These are phyloP conservation scores for Colletotrichum siamense DNA, from an alignment of 2,329 filamentous ascomycete genomes.

Conservation along the genomic window DNA sequence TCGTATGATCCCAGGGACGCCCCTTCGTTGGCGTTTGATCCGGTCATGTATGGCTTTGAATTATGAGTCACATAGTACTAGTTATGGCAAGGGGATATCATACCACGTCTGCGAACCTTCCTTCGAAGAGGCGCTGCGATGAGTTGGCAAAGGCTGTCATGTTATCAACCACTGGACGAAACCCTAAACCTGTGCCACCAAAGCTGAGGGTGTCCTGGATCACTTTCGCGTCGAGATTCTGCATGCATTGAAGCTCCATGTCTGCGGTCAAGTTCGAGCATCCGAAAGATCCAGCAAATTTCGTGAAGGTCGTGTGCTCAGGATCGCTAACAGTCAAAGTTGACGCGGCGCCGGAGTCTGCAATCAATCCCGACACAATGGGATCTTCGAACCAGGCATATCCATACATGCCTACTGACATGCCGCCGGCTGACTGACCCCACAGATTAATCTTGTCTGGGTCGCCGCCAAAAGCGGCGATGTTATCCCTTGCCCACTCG, in stretches of 20 bases:
- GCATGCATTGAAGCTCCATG: not conserved
- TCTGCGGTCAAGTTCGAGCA: not conserved
- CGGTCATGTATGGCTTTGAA: not conserved
- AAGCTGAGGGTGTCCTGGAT: not conserved
- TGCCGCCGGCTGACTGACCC: slow-evolving; percentile 3
- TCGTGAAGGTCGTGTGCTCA: not conserved
- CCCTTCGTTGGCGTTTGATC: slow-evolving; percentile 7
- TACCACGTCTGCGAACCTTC: slow-evolving; percentile 4
- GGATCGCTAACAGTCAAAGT: not conserved
- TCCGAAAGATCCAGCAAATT: not conserved
- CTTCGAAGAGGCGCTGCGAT: not conserved
- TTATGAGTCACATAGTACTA: not conserved
- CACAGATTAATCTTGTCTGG: slow-evolving; percentile 24
- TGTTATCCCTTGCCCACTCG: slow-evolving; percentile 39
- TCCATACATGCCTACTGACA: slow-evolving; percentile 10
- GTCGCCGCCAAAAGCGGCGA: slow-evolving; percentile 37
- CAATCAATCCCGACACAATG: slow-evolving; percentile 2
- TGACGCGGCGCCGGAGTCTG: slow-evolving; percentile 4
- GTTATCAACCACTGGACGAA: not conserved
- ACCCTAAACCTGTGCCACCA: not conserved
- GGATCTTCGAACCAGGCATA: slow-evolving; percentile 7
- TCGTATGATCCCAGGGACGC: not conserved
- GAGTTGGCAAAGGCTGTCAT: slow-evolving; percentile 3
- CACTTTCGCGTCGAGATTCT: not conserved
- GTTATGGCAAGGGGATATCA: not conserved